These are phyloP conservation scores for Mycena kentingensis DNA, from an alignment of 768 basidiomycete genomes.

Conservation along the genomic window DNA sequence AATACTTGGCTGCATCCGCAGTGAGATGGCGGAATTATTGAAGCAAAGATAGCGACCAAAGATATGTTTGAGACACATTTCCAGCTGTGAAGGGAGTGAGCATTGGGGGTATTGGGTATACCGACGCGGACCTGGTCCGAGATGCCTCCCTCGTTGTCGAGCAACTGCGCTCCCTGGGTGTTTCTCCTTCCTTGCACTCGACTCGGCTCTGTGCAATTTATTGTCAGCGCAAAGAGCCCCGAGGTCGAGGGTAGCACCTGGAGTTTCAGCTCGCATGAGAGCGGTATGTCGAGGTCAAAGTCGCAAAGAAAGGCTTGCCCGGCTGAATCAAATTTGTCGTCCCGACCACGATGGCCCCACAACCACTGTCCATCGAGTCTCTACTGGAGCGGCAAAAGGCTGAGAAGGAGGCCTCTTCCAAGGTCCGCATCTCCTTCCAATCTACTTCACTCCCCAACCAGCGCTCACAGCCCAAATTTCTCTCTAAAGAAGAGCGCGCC, in stretches of 20 bases:
- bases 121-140: constrained; percentile 53
- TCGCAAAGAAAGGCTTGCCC: neutral
- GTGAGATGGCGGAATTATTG: neutral
- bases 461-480: constrained; percentile 79
- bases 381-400: constrained; percentile 83
- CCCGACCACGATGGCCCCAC: constrained; percentile 47
- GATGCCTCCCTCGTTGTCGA: constrained; percentile 72
- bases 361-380: constrained; percentile 87
- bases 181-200: constrained; percentile 63
- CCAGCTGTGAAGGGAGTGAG: constrained; percentile 46
- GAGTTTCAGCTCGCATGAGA: neutral
- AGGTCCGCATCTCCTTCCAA: constrained; percentile 49
- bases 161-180: constrained; percentile 49
- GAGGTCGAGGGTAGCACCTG: neutral
- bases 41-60: constrained; percentile 52
- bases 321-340: constrained; percentile 1
- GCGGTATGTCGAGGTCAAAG: neutral
- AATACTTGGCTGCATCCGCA: constrained; percentile 29
- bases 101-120: neutral
- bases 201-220: constrained; percentile 51
- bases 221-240: neutral
- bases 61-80: constrained; percentile 70
- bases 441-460: constrained; percentile 13
- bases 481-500: constrained; percentile 90
- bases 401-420: constrained; percentile 88